A percentile compares a stretch with the other conserved stretches of the same genome.
phyloP scores from a whole-genome alignment of 805 yeast genomes.

The Babjeviella inositovora region DNA sequence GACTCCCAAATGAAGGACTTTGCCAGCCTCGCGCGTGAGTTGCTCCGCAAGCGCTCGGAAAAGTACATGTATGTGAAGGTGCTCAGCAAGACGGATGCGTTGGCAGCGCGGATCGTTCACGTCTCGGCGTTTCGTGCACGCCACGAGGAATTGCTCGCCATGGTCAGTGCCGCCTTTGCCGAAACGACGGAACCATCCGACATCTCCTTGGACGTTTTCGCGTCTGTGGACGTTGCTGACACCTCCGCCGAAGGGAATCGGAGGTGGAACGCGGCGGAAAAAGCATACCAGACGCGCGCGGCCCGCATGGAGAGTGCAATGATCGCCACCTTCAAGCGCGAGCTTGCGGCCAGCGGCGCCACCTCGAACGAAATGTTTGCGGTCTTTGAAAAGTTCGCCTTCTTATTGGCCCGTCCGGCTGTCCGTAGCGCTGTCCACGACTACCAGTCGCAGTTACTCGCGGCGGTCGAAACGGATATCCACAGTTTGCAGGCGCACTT shows the following conservation, averaged over 20 bases:
- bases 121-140: constrained; percentile 27
- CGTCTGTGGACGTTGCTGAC: constrained; percentile 20
- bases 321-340: constrained; percentile 17
- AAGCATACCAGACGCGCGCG: constrained; percentile 22
- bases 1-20: constrained; percentile 50
- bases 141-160: constrained; percentile 31
- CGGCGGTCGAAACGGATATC: constrained; percentile 30
- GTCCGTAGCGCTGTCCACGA: constrained; percentile 44
- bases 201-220: too few species aligned
- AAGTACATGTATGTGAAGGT: constrained; percentile 52
- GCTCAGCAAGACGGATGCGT: constrained; percentile 18
- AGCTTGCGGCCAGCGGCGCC: constrained; percentile 16
- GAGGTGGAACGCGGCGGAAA: constrained; percentile 23
- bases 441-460: constrained; percentile 34
- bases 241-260: constrained; percentile 15
- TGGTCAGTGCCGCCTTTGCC: constrained; percentile 6
- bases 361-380: constrained; percentile 32
- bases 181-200: too few species aligned
- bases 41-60: constrained; percentile 58
- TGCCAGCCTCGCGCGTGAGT: constrained; percentile 54
- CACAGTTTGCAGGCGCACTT: constrained; percentile 20
- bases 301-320: constrained; percentile 27
- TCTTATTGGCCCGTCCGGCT: constrained; percentile 32
- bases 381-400: constrained; percentile 28
- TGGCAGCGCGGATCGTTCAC: constrained; percentile 25